Base-by-base conservation (phyloP, 805 yeast species). In the Saccharomyces kudriavzevii region DNA sequence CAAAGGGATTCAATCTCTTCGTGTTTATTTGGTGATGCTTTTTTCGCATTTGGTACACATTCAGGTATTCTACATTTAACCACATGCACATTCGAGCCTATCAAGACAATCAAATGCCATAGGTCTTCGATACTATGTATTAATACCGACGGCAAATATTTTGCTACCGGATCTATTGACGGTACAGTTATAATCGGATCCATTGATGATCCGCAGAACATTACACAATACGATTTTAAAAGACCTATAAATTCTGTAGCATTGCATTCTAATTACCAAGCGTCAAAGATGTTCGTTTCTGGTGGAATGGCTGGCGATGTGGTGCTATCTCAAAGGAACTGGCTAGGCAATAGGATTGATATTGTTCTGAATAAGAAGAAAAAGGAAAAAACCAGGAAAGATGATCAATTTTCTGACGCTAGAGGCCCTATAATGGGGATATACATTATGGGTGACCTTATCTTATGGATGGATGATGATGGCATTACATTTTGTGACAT, bases 271-370 rank as follows among this genome's bases (percentile, higher is more conserved):
- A 80, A 84, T 53, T 94, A 89, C 66, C 68, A 66, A 45, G 76
- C 75, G 9, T 76, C 83, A 0, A 79, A 81, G 53, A 76, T 85
- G 9, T 92, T 90, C 60, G 75, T 89, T 0, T 84, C 91, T 30
- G 97, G 98, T 2, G 97, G 97, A 0, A 89, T 85, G 72, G 84
- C 90, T 6, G 97, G 97, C 0, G 82, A 87, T 48, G 84, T 94
- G 0, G 70, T 87, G 0, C 71, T 83, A 48, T 85, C 95, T 1
- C 84, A 85, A 40, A 77, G 84, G 58, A 87, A 87, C 61, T 92
- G 99, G 99, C 72, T 94, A 5, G 96, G 96, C 0, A 83, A 84
- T 56, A 77, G 96, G 54, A 75, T 76, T 2, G 98, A 94, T 61
- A 75, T 81, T 0, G 70, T 78, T 0, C 54, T 94, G 5, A 85